phyloP scores from a whole-genome alignment of 306 rosid species.

The Cicer pinnatifidum region DNA sequence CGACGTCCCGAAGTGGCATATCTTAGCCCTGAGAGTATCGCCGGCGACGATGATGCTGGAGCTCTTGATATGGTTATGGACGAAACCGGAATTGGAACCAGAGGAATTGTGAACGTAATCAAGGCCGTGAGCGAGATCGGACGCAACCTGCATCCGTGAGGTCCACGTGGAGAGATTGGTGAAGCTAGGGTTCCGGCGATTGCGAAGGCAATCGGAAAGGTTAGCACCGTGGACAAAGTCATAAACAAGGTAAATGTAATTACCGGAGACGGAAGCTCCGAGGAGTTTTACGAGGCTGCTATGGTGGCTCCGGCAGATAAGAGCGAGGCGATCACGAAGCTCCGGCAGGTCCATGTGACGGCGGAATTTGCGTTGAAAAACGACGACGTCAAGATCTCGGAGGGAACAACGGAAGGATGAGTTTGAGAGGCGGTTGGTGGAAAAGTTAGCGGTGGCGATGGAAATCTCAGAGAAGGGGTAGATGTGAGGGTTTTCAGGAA shows the following conservation, averaged over 20 bases:
- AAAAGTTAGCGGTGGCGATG: constrained; percentile 66
- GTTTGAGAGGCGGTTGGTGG: constrained; percentile 39
- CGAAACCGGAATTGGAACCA: constrained; percentile 58
- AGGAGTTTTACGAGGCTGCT: constrained; percentile 73
- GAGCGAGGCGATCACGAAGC: constrained; percentile 55
- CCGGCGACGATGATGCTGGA: constrained; percentile 70
- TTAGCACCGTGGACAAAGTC: constrained; percentile 74
- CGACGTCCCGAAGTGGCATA: constrained; percentile 89
- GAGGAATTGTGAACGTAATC: constrained; percentile 86
- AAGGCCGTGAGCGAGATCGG: constrained; percentile 89
- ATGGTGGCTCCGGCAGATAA: constrained; percentile 72
- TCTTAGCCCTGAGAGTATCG: constrained; percentile 53
- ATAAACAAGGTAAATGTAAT: constrained; percentile 65
- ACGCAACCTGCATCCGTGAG: constrained; percentile 77
- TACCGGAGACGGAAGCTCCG: constrained; percentile 76
- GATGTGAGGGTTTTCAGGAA: constrained; percentile 75
- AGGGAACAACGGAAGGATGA: constrained; percentile 77
- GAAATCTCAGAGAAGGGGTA: constrained; percentile 71
- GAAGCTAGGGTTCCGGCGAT: constrained; percentile 71
- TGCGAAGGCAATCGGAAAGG: constrained; percentile 79
- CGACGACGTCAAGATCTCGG: constrained; percentile 59
- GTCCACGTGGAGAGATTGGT: constrained; percentile 76
- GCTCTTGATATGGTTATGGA: constrained; percentile 82
- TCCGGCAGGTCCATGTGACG: constrained; percentile 54
- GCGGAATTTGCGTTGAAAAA: constrained; percentile 73